Evolutionary conservation across 1,284 basidiomycete species (phyloP).

Genomic region (Austroboletus niveus): DNA sequence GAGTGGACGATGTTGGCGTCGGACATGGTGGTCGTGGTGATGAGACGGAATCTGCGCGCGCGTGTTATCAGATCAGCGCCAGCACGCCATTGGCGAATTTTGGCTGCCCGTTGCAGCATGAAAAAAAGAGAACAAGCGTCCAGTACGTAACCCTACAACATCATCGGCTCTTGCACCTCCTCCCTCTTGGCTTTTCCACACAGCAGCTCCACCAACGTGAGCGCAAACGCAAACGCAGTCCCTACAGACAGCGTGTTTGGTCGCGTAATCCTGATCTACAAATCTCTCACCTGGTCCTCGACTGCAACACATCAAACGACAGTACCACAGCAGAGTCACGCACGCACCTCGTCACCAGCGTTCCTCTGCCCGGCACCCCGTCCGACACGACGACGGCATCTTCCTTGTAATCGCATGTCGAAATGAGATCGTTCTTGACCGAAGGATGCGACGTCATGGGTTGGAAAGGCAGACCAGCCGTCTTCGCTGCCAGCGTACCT

Average conservation of each 20-base stretch:
- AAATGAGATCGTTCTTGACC: slow-evolving; percentile 61
- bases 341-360: slow-evolving; percentile 71
- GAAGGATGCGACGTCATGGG: slow-evolving; percentile 80
- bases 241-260: slow-evolving; percentile 38
- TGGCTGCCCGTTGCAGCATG: slow-evolving; percentile 24
- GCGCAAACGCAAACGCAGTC: slow-evolving; percentile 74
- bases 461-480: slow-evolving; percentile 60
- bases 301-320: slow-evolving; percentile 35
- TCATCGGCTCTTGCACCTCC: slow-evolving; percentile 72
- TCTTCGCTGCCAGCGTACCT: slow-evolving; percentile 72
- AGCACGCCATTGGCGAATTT: slow-evolving; percentile 5
- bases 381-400: slow-evolving; percentile 71
- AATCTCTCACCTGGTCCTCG: slow-evolving; percentile 68
- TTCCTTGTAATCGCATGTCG: slow-evolving; percentile 75
- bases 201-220: slow-evolving; percentile 69
- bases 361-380: slow-evolving; percentile 37
- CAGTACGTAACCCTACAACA: slow-evolving; percentile 48
- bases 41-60: slow-evolving; percentile 5
- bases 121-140: slow-evolving; percentile 17
- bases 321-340: neutral
- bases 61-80: slow-evolving; percentile 22
- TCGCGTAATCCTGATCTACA: neutral
- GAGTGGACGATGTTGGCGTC: slow-evolving; percentile 23
- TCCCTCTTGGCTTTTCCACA: slow-evolving; percentile 64
- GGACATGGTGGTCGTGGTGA: slow-evolving; percentile 11